These are phyloP conservation scores for Talaromyces amestolkiae DNA, from an alignment of 2,329 filamentous ascomycete genomes.

Conservation along the genomic window DNA sequence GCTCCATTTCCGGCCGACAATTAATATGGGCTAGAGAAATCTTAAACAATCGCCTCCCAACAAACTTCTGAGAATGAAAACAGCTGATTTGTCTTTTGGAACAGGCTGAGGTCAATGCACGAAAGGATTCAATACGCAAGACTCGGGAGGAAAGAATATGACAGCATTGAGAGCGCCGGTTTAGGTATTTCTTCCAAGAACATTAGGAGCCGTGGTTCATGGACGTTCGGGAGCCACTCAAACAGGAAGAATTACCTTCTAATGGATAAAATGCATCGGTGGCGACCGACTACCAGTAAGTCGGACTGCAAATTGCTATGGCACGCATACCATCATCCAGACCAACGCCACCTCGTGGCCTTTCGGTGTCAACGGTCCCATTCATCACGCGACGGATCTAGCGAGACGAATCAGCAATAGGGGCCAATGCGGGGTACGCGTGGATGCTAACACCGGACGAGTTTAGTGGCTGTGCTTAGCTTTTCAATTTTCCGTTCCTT, in stretches of 20 bases:
- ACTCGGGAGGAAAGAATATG: not conserved
- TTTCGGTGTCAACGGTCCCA: not conserved
- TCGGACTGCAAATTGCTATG: not conserved
- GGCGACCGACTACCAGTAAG: not conserved
- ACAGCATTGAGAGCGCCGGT: not conserved
- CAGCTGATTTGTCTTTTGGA: not conserved
- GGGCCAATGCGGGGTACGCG: not conserved
- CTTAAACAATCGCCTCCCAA: not conserved
- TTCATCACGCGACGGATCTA: not conserved
- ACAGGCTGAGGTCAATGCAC: not conserved
- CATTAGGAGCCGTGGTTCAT: not conserved
- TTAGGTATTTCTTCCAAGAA: not conserved
- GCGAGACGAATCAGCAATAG: not conserved
- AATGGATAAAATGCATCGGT: not conserved
- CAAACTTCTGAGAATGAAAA: not conserved
- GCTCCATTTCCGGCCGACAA: not conserved
- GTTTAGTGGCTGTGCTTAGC: conserved; percentile 3
- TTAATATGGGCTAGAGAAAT: not conserved
- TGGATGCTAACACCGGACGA: not conserved
- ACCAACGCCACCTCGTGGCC: conserved; percentile 1
- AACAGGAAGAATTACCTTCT: not conserved
- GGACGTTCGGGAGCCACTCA: not conserved
- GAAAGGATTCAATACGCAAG: not conserved
- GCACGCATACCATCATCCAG: not conserved
- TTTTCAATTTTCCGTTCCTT: not conserved